phyloP scores from a whole-genome alignment of 164 flowering plant genomes.

The Stephania cephalantha region DNA sequence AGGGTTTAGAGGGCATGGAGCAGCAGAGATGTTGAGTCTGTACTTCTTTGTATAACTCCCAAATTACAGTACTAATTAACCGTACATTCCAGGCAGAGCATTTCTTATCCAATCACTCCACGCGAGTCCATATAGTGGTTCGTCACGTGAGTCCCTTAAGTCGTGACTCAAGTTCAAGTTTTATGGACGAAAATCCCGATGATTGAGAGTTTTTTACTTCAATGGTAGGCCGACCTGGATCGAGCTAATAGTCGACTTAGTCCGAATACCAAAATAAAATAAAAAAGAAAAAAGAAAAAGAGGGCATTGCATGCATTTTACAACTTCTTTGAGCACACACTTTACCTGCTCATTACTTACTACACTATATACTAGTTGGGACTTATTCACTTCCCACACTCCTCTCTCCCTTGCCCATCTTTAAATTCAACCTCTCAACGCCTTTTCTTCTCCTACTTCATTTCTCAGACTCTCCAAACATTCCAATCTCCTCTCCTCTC shows the following conservation, averaged over 20 bases:
- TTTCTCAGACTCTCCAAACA: not conserved
- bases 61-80: not conserved
- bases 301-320: constrained; percentile 14
- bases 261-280: no score
- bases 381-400: constrained; percentile 18
- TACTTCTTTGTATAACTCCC: not conserved
- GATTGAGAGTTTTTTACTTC: no score
- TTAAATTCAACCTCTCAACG: constrained; percentile 2
- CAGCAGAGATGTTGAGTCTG: not conserved
- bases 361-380: not conserved
- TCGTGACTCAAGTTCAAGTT: no score
- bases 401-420: constrained; percentile 19
- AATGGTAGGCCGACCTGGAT: no score
- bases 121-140: not conserved
- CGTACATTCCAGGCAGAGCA: not conserved
- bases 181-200: no score
- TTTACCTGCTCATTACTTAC: constrained; percentile 24
- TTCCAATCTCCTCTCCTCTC: not conserved
- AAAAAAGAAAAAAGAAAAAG: no score
- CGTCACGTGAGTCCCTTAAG: no score
- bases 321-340: constrained; percentile 27
- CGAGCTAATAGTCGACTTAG: no score
- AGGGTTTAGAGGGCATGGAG: not conserved
- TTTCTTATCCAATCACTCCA: not conserved
- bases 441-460: constrained; percentile 5